Percentiles rank a stretch among this genome's conserved stretches.
These are phyloP conservation scores for Madurella mycetomatis DNA, from an alignment of 2,329 filamentous ascomycete genomes.

Conservation along the genomic window DNA sequence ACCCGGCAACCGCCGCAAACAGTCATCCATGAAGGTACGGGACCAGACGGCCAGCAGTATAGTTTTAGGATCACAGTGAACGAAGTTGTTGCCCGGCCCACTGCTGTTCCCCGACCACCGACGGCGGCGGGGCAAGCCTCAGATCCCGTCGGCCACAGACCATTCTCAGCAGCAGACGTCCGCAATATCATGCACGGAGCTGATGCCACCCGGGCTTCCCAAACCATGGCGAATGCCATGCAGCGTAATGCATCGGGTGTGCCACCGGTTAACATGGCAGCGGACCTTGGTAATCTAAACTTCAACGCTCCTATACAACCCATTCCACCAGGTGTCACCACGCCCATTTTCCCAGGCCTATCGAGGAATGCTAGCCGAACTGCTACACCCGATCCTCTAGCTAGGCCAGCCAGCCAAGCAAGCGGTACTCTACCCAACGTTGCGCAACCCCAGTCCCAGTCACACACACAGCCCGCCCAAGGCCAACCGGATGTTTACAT, in stretches of 20 bases:
- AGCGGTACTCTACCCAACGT: slow-evolving; percentile 21
- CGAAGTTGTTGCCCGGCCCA: slow-evolving; percentile 32
- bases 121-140: slow-evolving; percentile 13
- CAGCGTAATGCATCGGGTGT: slow-evolving; percentile 47
- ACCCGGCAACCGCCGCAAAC: slow-evolving; percentile 29
- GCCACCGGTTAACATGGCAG: slow-evolving; percentile 36
- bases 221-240: slow-evolving; percentile 44
- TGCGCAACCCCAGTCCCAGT: background rate
- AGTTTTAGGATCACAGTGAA: slow-evolving; percentile 48
- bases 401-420: slow-evolving; percentile 32
- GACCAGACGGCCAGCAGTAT: slow-evolving; percentile 45
- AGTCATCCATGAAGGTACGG: slow-evolving; percentile 45
- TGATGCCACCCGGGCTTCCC: slow-evolving; percentile 42
- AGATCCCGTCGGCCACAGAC: slow-evolving; percentile 27
- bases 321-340: slow-evolving; percentile 41
- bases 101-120: slow-evolving; percentile 9
- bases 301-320: slow-evolving; percentile 32
- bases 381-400: slow-evolving; percentile 42
- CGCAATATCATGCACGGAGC: slow-evolving; percentile 44
- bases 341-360: slow-evolving; percentile 33
- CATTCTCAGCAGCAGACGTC: slow-evolving; percentile 40
- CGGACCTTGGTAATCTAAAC: slow-evolving; percentile 24
- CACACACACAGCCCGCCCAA: slow-evolving; percentile 8
- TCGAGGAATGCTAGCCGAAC: slow-evolving; percentile 43
- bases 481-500: slow-evolving; percentile 53